These are phyloP conservation scores for Lecanosticta acicola DNA, from an alignment of 2,329 filamentous ascomycete species.

Conservation along the genomic window DNA sequence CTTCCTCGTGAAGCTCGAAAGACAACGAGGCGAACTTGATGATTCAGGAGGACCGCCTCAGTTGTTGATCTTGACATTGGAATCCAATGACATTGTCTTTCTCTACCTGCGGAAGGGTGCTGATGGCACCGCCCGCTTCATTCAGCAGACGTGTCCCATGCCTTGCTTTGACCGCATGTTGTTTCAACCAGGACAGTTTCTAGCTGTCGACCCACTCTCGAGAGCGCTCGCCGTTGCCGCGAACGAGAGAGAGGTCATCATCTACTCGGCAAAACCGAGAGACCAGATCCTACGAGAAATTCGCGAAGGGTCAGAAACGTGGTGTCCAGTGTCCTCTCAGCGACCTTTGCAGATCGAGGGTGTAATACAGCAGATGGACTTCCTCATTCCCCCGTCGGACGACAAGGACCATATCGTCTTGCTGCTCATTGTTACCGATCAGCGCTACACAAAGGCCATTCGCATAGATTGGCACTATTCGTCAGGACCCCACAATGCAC, in stretches of 20 bases:
- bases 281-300: conserved; percentile 48
- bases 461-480: conserved; percentile 30
- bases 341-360: conserved; percentile 52
- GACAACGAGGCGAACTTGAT: conserved; percentile 16
- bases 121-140: conserved; percentile 53
- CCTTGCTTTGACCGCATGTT: conserved; percentile 49
- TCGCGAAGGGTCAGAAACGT: conserved; percentile 41
- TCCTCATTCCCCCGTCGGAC: conserved; percentile 64
- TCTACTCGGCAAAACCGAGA: conserved; percentile 63
- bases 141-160: conserved; percentile 54
- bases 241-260: conserved; percentile 61
- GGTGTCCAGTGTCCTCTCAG: conserved; percentile 55
- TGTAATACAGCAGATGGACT: conserved; percentile 79
- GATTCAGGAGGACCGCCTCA: conserved; percentile 60
- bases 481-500: conserved; percentile 16
- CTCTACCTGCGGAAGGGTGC: conserved; percentile 55
- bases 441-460: conserved; percentile 39
- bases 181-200: conserved; percentile 56
- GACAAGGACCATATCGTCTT: conserved; percentile 71
- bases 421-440: conserved; percentile 53
- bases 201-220: conserved; percentile 71
- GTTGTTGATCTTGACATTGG: conserved; percentile 69
- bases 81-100: conserved; percentile 68
- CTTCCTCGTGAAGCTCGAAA: conserved; percentile 25
- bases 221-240: conserved; percentile 63